phyloP scores from a whole-genome alignment of 345 rosid species.

The Syzygium jambos region DNA sequence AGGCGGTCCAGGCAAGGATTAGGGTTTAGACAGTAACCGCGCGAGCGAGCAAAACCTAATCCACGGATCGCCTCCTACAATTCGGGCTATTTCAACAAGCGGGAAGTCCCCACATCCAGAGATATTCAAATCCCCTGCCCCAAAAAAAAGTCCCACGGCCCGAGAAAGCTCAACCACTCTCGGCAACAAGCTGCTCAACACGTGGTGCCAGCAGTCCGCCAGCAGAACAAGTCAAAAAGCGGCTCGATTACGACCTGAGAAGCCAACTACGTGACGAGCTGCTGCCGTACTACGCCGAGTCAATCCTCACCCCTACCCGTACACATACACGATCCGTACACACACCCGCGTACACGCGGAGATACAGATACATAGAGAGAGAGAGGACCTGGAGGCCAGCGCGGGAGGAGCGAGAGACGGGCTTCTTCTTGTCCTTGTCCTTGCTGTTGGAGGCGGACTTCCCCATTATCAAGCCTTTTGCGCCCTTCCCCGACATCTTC shows the following conservation, averaged over 20 bases:
- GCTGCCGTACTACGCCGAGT: neutral
- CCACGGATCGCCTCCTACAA: neutral
- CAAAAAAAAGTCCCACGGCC: neutral
- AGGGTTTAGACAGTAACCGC: neutral
- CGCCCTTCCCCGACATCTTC: constrained; percentile 84
- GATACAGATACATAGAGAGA: neutral
- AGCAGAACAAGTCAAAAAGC: neutral
- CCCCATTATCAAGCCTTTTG: constrained; percentile 65
- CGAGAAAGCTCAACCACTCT: neutral
- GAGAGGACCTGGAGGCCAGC: constrained; percentile 63
- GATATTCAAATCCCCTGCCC: neutral
- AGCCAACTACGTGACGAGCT: neutral
- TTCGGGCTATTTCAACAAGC: neutral
- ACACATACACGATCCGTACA: neutral
- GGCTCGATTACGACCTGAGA: neutral
- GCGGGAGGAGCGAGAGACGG: constrained; percentile 70
- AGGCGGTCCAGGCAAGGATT: neutral
- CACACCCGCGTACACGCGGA: neutral
- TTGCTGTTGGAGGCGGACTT: constrained; percentile 43
- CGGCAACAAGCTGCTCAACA: neutral
- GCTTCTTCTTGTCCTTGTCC: constrained; percentile 74
- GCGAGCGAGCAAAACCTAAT: neutral
- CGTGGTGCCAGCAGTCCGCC: neutral
- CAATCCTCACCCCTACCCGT: neutral
- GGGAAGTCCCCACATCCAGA: neutral